These are phyloP conservation scores for Asparagopsis taxiformis DNA, from an alignment of 31 red algal genomes.

Conservation along the genomic window DNA sequence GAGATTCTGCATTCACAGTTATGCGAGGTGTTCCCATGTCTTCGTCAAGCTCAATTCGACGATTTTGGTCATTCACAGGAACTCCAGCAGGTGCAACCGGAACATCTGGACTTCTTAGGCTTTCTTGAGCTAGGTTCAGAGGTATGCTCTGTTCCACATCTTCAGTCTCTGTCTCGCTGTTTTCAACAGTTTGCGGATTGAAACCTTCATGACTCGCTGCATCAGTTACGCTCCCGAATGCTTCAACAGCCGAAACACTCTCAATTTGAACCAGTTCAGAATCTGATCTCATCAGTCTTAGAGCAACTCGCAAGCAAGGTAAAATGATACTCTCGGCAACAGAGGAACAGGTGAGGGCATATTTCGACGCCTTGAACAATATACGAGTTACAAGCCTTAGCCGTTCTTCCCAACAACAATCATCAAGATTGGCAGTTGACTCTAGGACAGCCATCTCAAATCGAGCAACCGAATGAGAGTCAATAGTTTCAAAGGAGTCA, in stretches of 20 bases:
- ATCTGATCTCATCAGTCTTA: slow-evolving; percentile 37
- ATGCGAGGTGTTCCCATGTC: neutral
- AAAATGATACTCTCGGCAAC: slow-evolving; percentile 80
- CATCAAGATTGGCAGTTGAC: slow-evolving; percentile 59
- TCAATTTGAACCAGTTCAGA: slow-evolving; percentile 35
- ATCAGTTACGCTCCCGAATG: slow-evolving; percentile 7
- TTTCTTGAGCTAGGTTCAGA: neutral
- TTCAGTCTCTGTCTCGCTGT: slow-evolving; percentile 14
- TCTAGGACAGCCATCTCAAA: slow-evolving; percentile 76
- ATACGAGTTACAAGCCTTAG: slow-evolving; percentile 67
- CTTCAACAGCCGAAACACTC: slow-evolving; percentile 4
- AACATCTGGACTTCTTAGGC: neutral
- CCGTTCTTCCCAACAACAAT: slow-evolving; percentile 70
- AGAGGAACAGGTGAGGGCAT: slow-evolving; percentile 65
- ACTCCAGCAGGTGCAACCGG: neutral
- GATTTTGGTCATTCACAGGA: neutral
- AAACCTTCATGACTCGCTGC: neutral
- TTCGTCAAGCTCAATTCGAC: neutral
- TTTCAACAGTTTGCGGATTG: neutral
- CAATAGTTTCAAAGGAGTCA: slow-evolving; percentile 74
- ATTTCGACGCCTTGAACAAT: slow-evolving; percentile 65
- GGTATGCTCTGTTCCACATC: neutral
- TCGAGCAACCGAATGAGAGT: slow-evolving; percentile 64
- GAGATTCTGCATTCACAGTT: neutral
- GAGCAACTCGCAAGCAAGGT: slow-evolving; percentile 64